Conservation (phyloP, 1,139 yeast species). For the Scheffersomyces stambukii region DNA sequence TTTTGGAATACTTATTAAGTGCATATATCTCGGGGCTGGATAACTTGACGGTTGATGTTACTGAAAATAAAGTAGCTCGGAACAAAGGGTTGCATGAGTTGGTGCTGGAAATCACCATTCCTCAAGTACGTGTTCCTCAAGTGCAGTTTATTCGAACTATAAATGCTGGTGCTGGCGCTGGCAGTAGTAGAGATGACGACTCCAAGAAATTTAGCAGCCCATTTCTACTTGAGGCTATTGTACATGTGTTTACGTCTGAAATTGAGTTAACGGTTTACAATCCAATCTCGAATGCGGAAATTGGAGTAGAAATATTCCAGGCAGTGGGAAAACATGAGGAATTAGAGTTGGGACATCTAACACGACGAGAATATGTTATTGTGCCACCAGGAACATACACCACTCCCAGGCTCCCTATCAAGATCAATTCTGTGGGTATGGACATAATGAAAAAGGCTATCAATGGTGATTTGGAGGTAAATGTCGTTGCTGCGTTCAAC, state of each 20-base stretch:
- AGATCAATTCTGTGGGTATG: constrained; percentile 41
- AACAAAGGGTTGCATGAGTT: constrained; percentile 15
- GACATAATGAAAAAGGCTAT: constrained; percentile 46
- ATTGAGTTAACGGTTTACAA: constrained; percentile 49
- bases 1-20: constrained; percentile 13
- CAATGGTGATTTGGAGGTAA: constrained; percentile 47
- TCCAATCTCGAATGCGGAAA: constrained; percentile 43
- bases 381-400: constrained; percentile 49
- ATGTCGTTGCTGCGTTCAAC: constrained; percentile 39
- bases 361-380: constrained; percentile 27
- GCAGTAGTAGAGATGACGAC: constrained; percentile 1
- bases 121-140: constrained; percentile 14
- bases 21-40: constrained; percentile 8
- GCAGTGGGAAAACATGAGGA: constrained; percentile 49
- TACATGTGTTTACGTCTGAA: constrained; percentile 51
- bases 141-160: constrained; percentile 9
- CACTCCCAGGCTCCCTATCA: constrained; percentile 47
- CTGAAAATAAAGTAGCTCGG: constrained; percentile 11
- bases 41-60: constrained; percentile 8
- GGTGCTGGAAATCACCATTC: constrained; percentile 13
- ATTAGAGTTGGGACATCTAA: constrained; percentile 41
- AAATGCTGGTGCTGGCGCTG: constrained; percentile 1
- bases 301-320: constrained; percentile 33
- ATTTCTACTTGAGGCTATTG: constrained; percentile 38
- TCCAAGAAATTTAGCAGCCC: background rate